Conservation (phyloP, 257 asterid species). For the Ilex asprella region DNA sequence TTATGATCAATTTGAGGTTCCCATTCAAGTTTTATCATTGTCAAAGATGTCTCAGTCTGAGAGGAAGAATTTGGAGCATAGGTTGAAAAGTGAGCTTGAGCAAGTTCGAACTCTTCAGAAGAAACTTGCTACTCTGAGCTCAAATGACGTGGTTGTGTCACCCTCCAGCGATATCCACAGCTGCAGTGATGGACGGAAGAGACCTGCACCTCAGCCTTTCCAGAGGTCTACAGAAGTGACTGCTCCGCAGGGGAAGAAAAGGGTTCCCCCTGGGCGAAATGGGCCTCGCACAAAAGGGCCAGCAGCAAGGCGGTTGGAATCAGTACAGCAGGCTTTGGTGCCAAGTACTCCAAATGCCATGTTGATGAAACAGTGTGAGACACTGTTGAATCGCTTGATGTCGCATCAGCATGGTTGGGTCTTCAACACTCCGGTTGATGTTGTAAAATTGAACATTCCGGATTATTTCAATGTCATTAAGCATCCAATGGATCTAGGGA, state of each 20-base stretch:
- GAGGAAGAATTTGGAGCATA: slow-evolving; percentile 47
- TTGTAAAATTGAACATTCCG: slow-evolving; percentile 52
- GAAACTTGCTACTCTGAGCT: slow-evolving; percentile 35
- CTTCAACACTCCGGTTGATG: slow-evolving; percentile 73
- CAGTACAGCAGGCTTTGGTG: slow-evolving; percentile 26
- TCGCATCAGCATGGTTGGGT: slow-evolving; percentile 52
- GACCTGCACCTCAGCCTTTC: slow-evolving; percentile 26
- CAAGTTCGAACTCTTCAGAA: slow-evolving; percentile 54
- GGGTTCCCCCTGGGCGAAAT: slow-evolving; percentile 38
- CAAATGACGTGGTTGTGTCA: slow-evolving; percentile 20
- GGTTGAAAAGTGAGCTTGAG: slow-evolving; percentile 63
- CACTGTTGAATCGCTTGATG: slow-evolving; percentile 47
- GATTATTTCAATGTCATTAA: slow-evolving; percentile 66
- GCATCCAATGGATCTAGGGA: slow-evolving; percentile 95
- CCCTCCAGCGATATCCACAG: slow-evolving; percentile 35
- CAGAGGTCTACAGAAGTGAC: slow-evolving; percentile 7
- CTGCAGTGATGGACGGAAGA: slow-evolving; percentile 37
- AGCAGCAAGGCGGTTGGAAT: slow-evolving; percentile 28
- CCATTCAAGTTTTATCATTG: slow-evolving; percentile 39
- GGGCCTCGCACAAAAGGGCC: slow-evolving; percentile 54
- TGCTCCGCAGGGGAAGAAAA: slow-evolving; percentile 40
- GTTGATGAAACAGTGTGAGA: slow-evolving; percentile 66
- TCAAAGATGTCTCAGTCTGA: slow-evolving; percentile 54
- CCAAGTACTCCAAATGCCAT: slow-evolving; percentile 33
- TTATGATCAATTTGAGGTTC: slow-evolving; percentile 44